Base-by-base conservation (phyloP, 2,329 filamentous ascomycete species). In the Ophiostoma tasmaniense region DNA sequence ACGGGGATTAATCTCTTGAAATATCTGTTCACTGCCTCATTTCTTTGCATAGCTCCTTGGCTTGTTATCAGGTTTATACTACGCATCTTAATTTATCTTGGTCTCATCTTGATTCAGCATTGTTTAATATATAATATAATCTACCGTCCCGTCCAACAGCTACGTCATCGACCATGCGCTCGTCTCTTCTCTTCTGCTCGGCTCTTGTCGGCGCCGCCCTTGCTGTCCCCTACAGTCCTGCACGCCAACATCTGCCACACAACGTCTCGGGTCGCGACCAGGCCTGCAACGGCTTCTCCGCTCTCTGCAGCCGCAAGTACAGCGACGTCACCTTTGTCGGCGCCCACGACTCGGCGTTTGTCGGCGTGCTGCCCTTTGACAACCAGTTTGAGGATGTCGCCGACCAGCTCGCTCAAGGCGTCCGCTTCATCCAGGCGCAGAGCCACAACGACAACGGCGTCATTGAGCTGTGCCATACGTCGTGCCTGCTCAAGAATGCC, bases 261-360 rank as follows among this genome's bases (percentile, higher is more conserved):
- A 39, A 35, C 37, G 45, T 30, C 22, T 22, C 50, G 22, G 28
- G 35, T 13, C 70, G 68, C 14, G 62, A 65, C 3, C 68, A 68
- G 45, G 72, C 67, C 72, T 90, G 87, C 79, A 90, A 90, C 74
- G 86, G 86, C 71, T 79, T 82, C 67, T 73, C 82, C 1, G 81
- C 81, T 52, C 83, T 86, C 68, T 90, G 87, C 77, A 75, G 76
- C 65, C 82, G 84, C 52, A 77, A 76, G 59, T 90, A 89, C 78
- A 85, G 85, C 71, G 81, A 87, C 50, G 76, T 89, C 68, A 84
- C 84, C n/a, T 83, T 85, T 70, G 78, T 88, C 22, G 89, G 87
- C 30, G 82, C 88, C 7, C 89, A 91, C 78, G 84, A 91, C 78
- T 85, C 84, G 17, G 83, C 87, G 50, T 90, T 90, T 74, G 83